phyloP scores from a whole-genome alignment of 306 rosid species.

The Prunus mongolica region DNA sequence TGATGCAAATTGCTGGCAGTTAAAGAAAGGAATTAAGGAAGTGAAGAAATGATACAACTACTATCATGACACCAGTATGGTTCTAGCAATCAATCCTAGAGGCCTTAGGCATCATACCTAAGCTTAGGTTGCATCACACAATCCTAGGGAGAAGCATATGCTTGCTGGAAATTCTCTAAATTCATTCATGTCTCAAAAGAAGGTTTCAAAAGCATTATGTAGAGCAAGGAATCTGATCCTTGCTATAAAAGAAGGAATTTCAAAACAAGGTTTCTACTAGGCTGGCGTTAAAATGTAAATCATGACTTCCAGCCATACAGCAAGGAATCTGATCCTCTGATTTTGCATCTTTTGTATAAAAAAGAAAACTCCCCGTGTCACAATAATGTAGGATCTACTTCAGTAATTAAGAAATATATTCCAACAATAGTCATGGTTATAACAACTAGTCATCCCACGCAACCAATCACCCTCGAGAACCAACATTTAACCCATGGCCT shows the following conservation, averaged over 20 bases:
- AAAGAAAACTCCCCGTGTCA: not conserved
- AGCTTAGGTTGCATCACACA: not conserved
- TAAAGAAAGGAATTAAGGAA: not conserved
- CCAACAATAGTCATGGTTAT: not conserved
- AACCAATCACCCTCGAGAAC: not conserved
- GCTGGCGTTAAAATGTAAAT: not conserved
- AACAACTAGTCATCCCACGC: not conserved
- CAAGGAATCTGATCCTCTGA: not conserved
- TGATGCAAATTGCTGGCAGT: not conserved
- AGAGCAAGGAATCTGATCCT: not conserved
- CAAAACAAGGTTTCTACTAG: too few relatives aligned
- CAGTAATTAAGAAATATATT: not conserved
- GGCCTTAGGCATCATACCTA: not conserved
- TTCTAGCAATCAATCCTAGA: not conserved
- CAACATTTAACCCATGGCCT: not conserved
- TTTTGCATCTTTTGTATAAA: not conserved
- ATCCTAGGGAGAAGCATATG: not conserved
- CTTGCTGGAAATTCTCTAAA: not conserved
- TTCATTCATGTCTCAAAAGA: not conserved
- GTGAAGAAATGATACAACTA: not conserved
- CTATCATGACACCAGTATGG: not conserved
- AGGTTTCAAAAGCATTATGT: not conserved
- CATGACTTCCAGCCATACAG: not conserved
- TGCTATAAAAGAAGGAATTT: too few relatives aligned
- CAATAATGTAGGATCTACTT: not conserved